Evolutionary conservation across 139 green algal species (phyloP).

Genomic region (Pedinophyceae sp.): DNA sequence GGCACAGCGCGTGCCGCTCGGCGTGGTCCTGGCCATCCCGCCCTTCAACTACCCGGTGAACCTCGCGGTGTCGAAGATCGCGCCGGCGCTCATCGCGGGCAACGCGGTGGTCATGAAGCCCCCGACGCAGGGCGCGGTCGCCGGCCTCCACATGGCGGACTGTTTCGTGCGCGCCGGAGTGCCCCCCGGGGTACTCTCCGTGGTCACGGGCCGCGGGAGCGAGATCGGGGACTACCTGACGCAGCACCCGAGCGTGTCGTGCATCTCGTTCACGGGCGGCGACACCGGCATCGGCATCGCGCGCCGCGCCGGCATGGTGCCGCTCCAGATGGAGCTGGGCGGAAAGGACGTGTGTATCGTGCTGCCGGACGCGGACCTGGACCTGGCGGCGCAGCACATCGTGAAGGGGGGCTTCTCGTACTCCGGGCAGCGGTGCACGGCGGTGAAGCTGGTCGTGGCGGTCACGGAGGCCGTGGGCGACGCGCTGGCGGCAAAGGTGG

Average conservation of each 20-base stretch:
- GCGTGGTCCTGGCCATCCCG: slow-evolving; percentile 83
- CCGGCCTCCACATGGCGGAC: slow-evolving; percentile 74
- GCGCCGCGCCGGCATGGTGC: slow-evolving; percentile 82
- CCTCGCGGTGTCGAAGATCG: slow-evolving; percentile 87
- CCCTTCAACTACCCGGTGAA: slow-evolving; percentile 98
- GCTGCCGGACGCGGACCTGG: slow-evolving; percentile 72
- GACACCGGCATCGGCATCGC: slow-evolving; percentile 63
- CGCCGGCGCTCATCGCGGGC: slow-evolving; percentile 84
- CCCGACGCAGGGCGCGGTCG: slow-evolving; percentile 73
- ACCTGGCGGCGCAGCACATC: slow-evolving; percentile 69
- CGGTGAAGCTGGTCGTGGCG: slow-evolving; percentile 71
- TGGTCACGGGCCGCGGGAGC: slow-evolving; percentile 61
- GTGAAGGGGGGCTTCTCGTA: slow-evolving; percentile 55
- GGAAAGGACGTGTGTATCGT: slow-evolving; percentile 93
- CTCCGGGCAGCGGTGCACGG: slow-evolving; percentile 79
- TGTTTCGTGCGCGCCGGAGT: slow-evolving; percentile 73
- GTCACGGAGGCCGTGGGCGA: slow-evolving; percentile 59
- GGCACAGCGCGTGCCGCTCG: slow-evolving; percentile 52
- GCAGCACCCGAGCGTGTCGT: slow-evolving; percentile 58
- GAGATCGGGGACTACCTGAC: slow-evolving; percentile 97
- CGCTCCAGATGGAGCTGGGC: slow-evolving; percentile 94
- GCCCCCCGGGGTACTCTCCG: slow-evolving; percentile 57
- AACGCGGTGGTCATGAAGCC: slow-evolving; percentile 93
- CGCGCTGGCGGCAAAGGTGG: slow-evolving; percentile 44
- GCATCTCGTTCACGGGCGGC: slow-evolving; percentile 79